Conservation (phyloP, 225 moss, liverwort and hornwort genomes). For the Pseudisothecium myosuroides region DNA sequence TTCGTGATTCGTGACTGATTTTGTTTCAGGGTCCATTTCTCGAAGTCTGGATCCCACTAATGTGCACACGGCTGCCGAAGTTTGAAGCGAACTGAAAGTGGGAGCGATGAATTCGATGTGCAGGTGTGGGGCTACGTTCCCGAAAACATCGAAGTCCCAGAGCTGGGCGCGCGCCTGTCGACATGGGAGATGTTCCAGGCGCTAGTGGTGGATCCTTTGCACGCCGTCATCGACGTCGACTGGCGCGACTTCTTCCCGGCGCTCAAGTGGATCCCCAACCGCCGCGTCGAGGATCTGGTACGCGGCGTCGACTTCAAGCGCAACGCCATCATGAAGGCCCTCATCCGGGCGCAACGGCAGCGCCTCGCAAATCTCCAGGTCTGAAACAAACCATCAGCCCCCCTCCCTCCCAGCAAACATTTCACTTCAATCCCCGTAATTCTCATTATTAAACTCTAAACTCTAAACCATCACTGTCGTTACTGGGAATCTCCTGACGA, state of each 20-base stretch:
- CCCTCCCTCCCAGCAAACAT: neutral
- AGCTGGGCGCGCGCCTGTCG: conserved; percentile 1
- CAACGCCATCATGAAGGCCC: conserved; percentile 38
- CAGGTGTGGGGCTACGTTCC: conserved; percentile 40
- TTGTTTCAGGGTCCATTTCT: neutral
- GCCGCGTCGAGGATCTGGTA: conserved; percentile 16
- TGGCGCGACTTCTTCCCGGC: conserved; percentile 76
- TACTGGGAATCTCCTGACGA: neutral
- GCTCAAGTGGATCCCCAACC: conserved; percentile 56
- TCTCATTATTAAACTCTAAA: neutral
- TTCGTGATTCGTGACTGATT: neutral
- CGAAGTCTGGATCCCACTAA: neutral
- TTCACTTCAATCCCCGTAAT: neutral
- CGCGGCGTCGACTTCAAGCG: conserved; percentile 22
- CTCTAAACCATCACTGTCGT: neutral
- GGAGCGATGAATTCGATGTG: neutral
- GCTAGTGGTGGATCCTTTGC: conserved; percentile 48
- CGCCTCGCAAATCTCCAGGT: conserved; percentile 31
- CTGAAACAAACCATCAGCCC: neutral
- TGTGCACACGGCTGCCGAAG: neutral
- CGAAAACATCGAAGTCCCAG: conserved; percentile 29
- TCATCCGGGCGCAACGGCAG: conserved; percentile 47
- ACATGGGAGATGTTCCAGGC: conserved; percentile 56
- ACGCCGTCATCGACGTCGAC: conserved; percentile 45
- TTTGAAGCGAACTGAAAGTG: neutral